Base-by-base conservation (phyloP, 75 land plant genomes). In the Ceratopteris richardii region DNA sequence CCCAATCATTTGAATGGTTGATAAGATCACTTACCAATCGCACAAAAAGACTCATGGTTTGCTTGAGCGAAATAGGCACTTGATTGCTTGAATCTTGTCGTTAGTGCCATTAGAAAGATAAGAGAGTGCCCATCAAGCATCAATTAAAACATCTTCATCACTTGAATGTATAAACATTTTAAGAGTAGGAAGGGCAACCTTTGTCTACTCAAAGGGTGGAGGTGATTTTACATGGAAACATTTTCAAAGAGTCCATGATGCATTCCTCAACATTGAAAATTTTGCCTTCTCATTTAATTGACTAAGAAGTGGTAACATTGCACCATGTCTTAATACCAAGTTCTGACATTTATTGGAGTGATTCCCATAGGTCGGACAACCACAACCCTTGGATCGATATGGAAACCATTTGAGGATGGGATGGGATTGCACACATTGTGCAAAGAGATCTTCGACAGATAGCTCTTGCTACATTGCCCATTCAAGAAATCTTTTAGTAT, bases 31-130 rank as follows among this genome's bases (percentile, higher is more conserved):
- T n/a, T n/a, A n/a, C n/a, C n/a, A n/a, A n/a, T n/a, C n/a, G n/a
- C n/a, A n/a, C n/a, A n/a, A n/a, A n/a, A n/a, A n/a, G n/a, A n/a
- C n/a, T n/a, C n/a, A n/a, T n/a, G n/a, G n/a, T n/a, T n/a, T n/a
- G n/a, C n/a, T n/a, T n/a, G n/a, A n/a, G n/a, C n/a, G n/a, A n/a
- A n/a, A n/a, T n/a, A n/a, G n/a, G n/a, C n/a, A n/a, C n/a, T n/a
- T 79, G n/a, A 85, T 82, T 57, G 82, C 74, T 68, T 84, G 80
- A 39, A 81, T 82, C 70, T 82, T 85, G 44, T 82, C 85, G 68
- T 88, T 85, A 11, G 78, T 79, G 21, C 93, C 88, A 88, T 88
- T 80, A 21, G n/a, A n/a, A n/a, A n/a, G n/a, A n/a, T n/a, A n/a
- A n/a, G n/a, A n/a, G n/a, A n/a, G n/a, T n/a, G n/a, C n/a, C n/a